Base-by-base conservation (phyloP, 2,329 filamentous ascomycete genomes). In the Aspergillus glaucus region DNA sequence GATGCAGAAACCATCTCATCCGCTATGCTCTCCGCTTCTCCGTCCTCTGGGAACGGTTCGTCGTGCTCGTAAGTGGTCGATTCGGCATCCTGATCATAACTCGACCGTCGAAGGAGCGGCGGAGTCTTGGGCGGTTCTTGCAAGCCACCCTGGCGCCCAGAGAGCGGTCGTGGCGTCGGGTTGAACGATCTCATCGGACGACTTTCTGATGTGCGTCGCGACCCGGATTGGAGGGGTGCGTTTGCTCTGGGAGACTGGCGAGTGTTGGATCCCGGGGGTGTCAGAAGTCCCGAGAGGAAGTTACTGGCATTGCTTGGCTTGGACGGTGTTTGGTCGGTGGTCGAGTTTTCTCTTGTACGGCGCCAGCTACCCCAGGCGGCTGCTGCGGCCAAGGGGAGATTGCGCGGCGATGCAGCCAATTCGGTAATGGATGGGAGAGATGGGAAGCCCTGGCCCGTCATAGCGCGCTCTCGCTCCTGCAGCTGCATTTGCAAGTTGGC, bases 341-440 rank as follows among this genome's bases (percentile, higher is more conserved):
- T 74, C 14, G 72, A 70, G 5, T 71, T 71, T 48, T 81, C 79
- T 58, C 76, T 79, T 14, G 79, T 81, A 65, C 86, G 92, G 46
- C 91, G 85, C 92, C 92, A 96, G 68, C 86, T 95, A 43, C 89
- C 91, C 82, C 91, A 95, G n/a, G 90, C 92, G n/a, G 90, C 89
- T n/a, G 89, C 88, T 21, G 95, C 85, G 3, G 86, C 86, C 64
- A 95, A 85, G 5, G 88, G 88, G 14, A 95, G 61, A 6, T 71
- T 86, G 28, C 89, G 84, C 3, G 91, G 92, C 2, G 88, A 87
- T 4, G 85, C 83, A 9, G 88, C 85, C 54, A 91, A 82, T 55
- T 81, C 83, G 43, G 91, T 84, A 28, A 88, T 81, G 43, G 86
- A 85, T 1, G 88, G 86, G 39, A 95, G 80, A 37, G 87, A 88